Conservation (phyloP, 140 eudicot genomes). For the Stevia rebaudiana region DNA sequence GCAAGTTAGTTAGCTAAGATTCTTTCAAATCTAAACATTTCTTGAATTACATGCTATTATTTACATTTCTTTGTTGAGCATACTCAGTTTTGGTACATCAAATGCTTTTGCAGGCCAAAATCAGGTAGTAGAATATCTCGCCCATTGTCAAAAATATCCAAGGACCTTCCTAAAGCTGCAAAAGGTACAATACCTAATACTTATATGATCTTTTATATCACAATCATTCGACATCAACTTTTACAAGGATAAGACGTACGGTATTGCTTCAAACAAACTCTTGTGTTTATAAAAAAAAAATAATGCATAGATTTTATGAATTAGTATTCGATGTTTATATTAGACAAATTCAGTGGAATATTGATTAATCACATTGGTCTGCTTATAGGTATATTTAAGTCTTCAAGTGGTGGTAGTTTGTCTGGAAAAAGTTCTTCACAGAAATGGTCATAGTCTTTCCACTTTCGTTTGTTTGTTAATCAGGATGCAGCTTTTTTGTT, state of each 20-base stretch:
- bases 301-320: background rate
- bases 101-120: slow-evolving; percentile 28
- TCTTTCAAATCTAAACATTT: background rate
- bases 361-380: slow-evolving; percentile 4
- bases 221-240: background rate
- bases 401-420: slow-evolving; percentile 35
- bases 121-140: slow-evolving; percentile 26
- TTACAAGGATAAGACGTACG: background rate
- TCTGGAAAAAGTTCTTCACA: slow-evolving; percentile 23
- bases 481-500: background rate
- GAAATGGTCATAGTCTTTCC: slow-evolving; percentile 16
- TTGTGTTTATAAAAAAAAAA: background rate
- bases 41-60: background rate
- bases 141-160: slow-evolving; percentile 30
- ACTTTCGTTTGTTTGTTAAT: background rate
- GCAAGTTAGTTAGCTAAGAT: slow-evolving; percentile 31
- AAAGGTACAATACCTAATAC: slow-evolving; percentile 24
- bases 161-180: slow-evolving; percentile 42
- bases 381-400: slow-evolving; percentile 34
- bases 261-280: background rate
- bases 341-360: background rate
- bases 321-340: background rate
- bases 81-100: background rate
- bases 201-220: background rate
- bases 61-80: background rate